Evolutionary conservation across 768 basidiomycete genomes (phyloP).

Genomic region (Psilocybe subaeruginosa): DNA sequence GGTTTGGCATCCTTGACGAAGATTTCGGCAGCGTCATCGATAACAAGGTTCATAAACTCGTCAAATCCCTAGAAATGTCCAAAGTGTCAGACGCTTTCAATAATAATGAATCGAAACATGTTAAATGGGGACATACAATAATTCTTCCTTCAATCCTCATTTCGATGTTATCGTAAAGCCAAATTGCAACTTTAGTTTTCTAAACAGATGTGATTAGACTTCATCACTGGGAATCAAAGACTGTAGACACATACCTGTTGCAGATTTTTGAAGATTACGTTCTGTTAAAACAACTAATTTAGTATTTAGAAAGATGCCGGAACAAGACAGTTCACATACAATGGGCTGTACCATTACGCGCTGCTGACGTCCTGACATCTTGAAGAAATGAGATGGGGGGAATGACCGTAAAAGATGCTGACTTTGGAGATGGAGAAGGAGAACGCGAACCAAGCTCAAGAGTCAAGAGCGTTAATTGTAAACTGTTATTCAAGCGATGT

Average conservation of each 20-base stretch:
- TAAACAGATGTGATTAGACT: constrained; percentile 32
- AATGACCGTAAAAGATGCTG: constrained; percentile 9
- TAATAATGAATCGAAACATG: not conserved
- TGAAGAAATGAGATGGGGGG: constrained; percentile 25
- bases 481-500: not conserved
- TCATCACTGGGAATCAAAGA: not conserved
- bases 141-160: constrained; percentile 97
- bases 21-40: constrained; percentile 93
- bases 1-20: constrained; percentile 90
- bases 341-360: constrained; percentile 99
- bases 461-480: not conserved
- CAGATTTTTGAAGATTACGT: constrained; percentile 98
- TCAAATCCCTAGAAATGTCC: constrained; percentile 83
- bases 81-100: not conserved
- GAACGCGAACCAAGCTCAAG: constrained; percentile 9
- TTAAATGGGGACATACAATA: constrained; percentile 66
- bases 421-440: constrained; percentile 17
- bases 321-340: constrained; percentile 53
- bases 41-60: constrained; percentile 98
- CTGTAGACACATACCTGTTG: constrained; percentile 61
- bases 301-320: not conserved
- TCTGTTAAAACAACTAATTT: constrained; percentile 47
- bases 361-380: constrained; percentile 91
- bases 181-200: constrained; percentile 87
- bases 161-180: constrained; percentile 96